These are phyloP conservation scores for Populus tomentosa DNA, from an alignment of 441 rosid species.

Conservation along the genomic window DNA sequence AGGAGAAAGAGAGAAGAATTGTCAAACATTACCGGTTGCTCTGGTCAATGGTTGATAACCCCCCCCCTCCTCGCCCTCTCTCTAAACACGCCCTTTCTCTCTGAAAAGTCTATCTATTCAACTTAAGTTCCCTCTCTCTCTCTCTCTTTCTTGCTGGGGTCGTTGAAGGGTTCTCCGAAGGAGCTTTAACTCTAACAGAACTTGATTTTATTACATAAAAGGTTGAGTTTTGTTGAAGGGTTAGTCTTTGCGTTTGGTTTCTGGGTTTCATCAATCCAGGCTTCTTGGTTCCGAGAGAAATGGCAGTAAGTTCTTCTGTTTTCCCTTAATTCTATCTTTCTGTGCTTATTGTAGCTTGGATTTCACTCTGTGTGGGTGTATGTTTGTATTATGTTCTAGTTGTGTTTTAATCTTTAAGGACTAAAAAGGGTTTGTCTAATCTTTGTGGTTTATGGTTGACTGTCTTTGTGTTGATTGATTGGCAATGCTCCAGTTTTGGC, in stretches of 20 bases:
- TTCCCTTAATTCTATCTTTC: background rate
- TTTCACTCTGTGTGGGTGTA: background rate
- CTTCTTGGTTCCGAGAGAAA: constrained; percentile 23
- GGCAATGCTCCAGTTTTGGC: constrained; percentile 7
- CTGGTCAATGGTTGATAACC: constrained; percentile 49
- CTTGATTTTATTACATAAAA: background rate
- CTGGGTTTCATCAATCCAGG: constrained; percentile 13
- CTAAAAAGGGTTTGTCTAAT: background rate
- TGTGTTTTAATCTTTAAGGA: constrained; percentile 1
- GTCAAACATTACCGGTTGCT: constrained; percentile 39
- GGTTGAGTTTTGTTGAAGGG: background rate
- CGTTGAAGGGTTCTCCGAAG: constrained; percentile 7
- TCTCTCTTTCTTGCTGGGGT: constrained; percentile 6
- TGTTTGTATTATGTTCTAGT: constrained; percentile 1
- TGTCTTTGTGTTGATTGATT: constrained; percentile 12
- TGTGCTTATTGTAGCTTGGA: background rate
- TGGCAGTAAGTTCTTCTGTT: constrained; percentile 41
- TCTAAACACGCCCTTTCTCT: constrained; percentile 7
- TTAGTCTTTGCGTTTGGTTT: constrained; percentile 1
- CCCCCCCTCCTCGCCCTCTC: background rate
- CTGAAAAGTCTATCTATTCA: constrained; percentile 5
- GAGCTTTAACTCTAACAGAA: background rate
- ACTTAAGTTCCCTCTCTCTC: background rate
- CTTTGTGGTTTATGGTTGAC: background rate
- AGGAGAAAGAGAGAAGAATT: constrained; percentile 15